phyloP scores from a whole-genome alignment of 2,329 filamentous ascomycete genomes.

The Colletotrichum agaves region DNA sequence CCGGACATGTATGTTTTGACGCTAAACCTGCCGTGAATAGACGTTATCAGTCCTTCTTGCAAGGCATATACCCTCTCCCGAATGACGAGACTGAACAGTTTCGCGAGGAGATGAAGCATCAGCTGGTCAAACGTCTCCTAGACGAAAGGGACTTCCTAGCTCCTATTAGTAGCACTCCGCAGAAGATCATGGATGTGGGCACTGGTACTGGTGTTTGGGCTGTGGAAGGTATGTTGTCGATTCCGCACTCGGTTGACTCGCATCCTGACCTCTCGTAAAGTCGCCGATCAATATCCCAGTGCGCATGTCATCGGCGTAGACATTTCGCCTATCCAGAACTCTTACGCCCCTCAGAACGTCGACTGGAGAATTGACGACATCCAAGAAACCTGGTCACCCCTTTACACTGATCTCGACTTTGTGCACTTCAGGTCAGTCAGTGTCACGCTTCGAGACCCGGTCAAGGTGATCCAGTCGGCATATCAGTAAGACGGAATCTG shows the following conservation, averaged over 20 bases:
- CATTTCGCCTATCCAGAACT: constrained; percentile 56
- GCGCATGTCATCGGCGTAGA: constrained; percentile 58
- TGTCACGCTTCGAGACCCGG: constrained; percentile 62
- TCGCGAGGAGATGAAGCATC: constrained; percentile 61
- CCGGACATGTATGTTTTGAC: background rate
- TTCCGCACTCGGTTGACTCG: constrained; percentile 1
- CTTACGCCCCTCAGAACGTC: constrained; percentile 66
- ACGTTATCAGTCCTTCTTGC: constrained; percentile 60
- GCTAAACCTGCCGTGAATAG: constrained; percentile 44
- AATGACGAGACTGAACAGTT: constrained; percentile 63
- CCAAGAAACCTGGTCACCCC: constrained; percentile 48
- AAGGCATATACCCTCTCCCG: constrained; percentile 61
- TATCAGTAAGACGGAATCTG: constrained; percentile 49
- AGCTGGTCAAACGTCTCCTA: constrained; percentile 59
- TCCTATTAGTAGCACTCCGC: constrained; percentile 56
- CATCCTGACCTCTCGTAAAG: constrained; percentile 42
- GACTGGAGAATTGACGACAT: constrained; percentile 62
- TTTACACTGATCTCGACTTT: constrained; percentile 57
- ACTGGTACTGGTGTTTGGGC: constrained; percentile 67
- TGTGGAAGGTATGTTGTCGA: constrained; percentile 54
- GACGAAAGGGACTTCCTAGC: constrained; percentile 54
- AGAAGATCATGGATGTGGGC: constrained; percentile 62
- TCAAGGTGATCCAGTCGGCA: constrained; percentile 58
- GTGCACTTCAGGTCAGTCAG: constrained; percentile 65
- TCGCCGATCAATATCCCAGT: constrained; percentile 57